Evolutionary conservation across 164 flowering plant genomes (phyloP), one percentile per base, ranked within the genome.

Genomic region (Hamamelis virginiana): DNA sequence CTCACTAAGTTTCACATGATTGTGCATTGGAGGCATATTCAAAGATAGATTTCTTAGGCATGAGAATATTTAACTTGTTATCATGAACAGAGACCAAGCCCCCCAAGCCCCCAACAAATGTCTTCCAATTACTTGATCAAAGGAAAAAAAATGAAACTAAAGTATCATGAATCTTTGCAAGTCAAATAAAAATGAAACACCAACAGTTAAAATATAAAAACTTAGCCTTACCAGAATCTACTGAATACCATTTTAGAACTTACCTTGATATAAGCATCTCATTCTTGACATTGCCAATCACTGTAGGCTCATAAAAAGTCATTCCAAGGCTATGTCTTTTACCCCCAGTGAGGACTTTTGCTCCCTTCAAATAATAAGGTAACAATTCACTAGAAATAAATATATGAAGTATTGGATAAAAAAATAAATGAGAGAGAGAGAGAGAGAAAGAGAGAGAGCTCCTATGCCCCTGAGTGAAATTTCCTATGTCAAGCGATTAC

Each of bases 241-340:
- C 19, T 10, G 21, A 57, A 62, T 48, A 27, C 0, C 28, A n/a
- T 25, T 16, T 23, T 21, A 2, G n/a, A 14, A 13, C 50, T 62
- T 76, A 95, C 99, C 96, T 92, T 48, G 97, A 71, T 38, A 96
- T 9, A 48, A 83, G 91, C 99, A 96, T 96, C 59, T 88, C 88
- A 69, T 66, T 80, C n/a, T 79, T 85, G 74, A 89, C 90, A 73
- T 87, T 79, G 55, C 84, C 66, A 19, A 96, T 62, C 58, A 93
- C 83, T 1, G 99, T 96, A 62, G 99, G 99, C 87, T 96, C 99
- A 75, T 87, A 96, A 79, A 90, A 96, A 15, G 92, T 85, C 91
- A 80, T 81, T 53, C 99, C 99, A 67, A 96, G 94, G 66, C 89
- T 88, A 73, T 95, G 99, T 58, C 90, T 83, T 84, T 84, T 91